Conservation (phyloP, 2,329 filamentous ascomycete species). For the Colletotrichum godetiae region DNA sequence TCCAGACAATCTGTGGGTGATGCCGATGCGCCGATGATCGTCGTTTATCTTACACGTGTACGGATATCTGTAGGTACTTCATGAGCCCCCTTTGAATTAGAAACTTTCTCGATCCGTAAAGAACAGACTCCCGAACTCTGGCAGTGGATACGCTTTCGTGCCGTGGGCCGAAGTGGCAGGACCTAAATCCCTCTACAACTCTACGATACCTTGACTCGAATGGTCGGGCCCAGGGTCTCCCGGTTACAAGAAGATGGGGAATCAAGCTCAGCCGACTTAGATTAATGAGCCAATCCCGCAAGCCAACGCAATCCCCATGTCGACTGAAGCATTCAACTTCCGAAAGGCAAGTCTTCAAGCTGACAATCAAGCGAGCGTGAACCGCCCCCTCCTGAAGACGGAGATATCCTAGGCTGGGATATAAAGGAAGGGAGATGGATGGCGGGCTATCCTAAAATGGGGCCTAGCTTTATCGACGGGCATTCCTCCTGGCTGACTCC, state of each 20-base stretch:
- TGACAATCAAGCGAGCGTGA: background rate
- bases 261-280: background rate
- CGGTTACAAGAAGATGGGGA: background rate
- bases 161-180: background rate
- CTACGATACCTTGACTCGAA: background rate
- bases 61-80: background rate
- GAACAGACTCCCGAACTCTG: background rate
- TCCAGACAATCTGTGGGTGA: background rate
- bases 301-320: background rate
- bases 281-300: background rate
- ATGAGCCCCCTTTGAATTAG: background rate
- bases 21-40: background rate
- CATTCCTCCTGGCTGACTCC: constrained; percentile 2
- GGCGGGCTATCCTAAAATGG: background rate
- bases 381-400: background rate
- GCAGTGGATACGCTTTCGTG: background rate
- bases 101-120: background rate
- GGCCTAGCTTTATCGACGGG: background rate
- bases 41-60: background rate
- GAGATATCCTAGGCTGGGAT: background rate
- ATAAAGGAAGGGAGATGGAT: background rate
- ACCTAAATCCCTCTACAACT: background rate
- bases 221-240: background rate
- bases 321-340: background rate
- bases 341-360: background rate